These are phyloP conservation scores for Ophiostoma sp. DNA, from an alignment of 2,329 filamentous ascomycete genomes.

Conservation along the genomic window DNA sequence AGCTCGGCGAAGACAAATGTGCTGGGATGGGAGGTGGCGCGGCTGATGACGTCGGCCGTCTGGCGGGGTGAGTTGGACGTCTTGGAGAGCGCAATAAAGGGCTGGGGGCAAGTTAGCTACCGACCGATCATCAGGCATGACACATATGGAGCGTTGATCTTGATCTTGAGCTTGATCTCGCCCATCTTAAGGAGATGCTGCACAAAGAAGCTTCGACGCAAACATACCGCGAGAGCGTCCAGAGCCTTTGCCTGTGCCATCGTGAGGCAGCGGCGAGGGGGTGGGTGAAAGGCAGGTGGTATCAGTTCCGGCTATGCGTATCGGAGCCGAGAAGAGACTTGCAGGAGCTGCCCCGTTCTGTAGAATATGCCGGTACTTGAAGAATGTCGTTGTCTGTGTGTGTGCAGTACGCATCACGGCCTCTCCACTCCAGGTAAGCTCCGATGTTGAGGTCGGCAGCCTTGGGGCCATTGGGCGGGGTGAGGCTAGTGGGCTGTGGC, in stretches of 20 bases:
- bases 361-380: too few species aligned
- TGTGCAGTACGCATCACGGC: background rate
- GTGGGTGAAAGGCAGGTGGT: background rate
- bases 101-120: slow-evolving; percentile 44
- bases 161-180: background rate
- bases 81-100: slow-evolving; percentile 85
- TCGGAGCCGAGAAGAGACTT: background rate
- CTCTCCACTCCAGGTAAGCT: slow-evolving; percentile 4
- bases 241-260: slow-evolving; percentile 72
- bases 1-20: slow-evolving; percentile 94
- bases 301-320: background rate
- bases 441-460: background rate
- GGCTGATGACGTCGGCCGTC: slow-evolving; percentile 76
- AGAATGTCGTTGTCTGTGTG: background rate
- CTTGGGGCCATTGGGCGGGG: slow-evolving; percentile 15
- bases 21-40: slow-evolving; percentile 82
- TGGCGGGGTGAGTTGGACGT: slow-evolving; percentile 78
- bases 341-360: too few species aligned
- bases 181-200: background rate
- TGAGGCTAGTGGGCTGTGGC: slow-evolving; percentile 21
- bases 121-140: background rate
- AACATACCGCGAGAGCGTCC: slow-evolving; percentile 55
- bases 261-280: slow-evolving; percentile 23
- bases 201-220: background rate
- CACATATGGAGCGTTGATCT: background rate